Percentiles rank a stretch among this genome's conserved stretches.
phyloP scores from a whole-genome alignment of 2,329 filamentous ascomycete genomes.

The Chaetomiaceae sp. region DNA sequence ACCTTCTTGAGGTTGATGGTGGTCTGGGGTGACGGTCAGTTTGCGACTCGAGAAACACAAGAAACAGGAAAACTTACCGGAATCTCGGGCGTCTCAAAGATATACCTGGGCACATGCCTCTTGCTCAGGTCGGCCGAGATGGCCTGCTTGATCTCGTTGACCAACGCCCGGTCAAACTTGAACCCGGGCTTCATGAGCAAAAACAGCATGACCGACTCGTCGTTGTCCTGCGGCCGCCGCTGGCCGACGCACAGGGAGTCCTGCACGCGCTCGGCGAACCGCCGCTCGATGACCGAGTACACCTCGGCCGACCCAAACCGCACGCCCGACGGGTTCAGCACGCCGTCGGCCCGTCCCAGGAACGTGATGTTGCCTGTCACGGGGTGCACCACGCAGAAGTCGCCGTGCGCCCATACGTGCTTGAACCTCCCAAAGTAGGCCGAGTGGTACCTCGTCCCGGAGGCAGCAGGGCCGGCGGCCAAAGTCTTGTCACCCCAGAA shows the following conservation, averaged over 20 bases:
- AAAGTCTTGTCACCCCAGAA: constrained; percentile 53
- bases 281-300: constrained; percentile 65
- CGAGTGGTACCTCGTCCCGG: constrained; percentile 52
- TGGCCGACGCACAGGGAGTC: constrained; percentile 81
- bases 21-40: constrained; percentile 45
- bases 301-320: constrained; percentile 78
- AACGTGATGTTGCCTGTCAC: constrained; percentile 60
- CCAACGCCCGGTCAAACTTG: constrained; percentile 50
- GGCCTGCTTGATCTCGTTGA: constrained; percentile 54
- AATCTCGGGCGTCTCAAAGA: constrained; percentile 77
- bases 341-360: constrained; percentile 69
- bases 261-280: constrained; percentile 57
- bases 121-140: constrained; percentile 64
- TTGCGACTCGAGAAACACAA: neutral
- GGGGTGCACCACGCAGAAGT: constrained; percentile 70
- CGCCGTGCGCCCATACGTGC: constrained; percentile 76
- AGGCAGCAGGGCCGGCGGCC: constrained; percentile 33
- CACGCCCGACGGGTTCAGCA: constrained; percentile 73
- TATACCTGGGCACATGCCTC: constrained; percentile 70
- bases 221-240: constrained; percentile 52
- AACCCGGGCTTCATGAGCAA: constrained; percentile 53
- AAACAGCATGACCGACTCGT: constrained; percentile 54
- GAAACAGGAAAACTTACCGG: constrained; percentile 51
- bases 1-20: constrained; percentile 85
- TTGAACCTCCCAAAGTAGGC: constrained; percentile 60